Conservation (phyloP, 129 eudicot species). For the Apium graveolens region DNA sequence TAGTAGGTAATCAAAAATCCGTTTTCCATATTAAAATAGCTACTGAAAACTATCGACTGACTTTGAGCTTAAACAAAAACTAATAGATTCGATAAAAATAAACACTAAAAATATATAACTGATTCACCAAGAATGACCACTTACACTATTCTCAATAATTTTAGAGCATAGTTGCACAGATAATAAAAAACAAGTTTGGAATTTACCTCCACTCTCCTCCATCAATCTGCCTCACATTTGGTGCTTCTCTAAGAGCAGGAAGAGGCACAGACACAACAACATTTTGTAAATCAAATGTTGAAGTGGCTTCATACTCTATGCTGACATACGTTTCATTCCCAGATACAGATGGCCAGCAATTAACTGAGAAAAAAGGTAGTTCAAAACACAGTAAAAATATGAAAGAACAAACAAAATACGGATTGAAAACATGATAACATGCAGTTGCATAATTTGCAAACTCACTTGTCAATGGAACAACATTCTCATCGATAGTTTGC, state of each 20-base stretch:
- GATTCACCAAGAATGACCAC: background rate
- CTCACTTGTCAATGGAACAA: slow-evolving; percentile 77
- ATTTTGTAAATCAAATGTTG: slow-evolving; percentile 77
- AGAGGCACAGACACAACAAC: slow-evolving; percentile 91
- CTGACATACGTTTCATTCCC: slow-evolving; percentile 83
- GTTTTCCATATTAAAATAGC: background rate
- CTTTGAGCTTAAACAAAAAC: background rate
- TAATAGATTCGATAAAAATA: background rate
- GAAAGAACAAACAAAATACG: background rate
- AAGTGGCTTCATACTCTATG: slow-evolving; percentile 72
- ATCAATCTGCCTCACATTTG: slow-evolving; percentile 82
- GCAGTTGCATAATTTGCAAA: slow-evolving; percentile 1
- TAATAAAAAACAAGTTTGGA: background rate
- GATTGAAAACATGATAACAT: background rate
- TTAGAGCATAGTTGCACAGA: background rate
- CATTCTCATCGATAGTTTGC: slow-evolving; percentile 79
- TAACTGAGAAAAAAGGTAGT: slow-evolving; percentile 37
- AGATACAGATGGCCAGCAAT: slow-evolving; percentile 98
- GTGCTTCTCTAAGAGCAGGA: slow-evolving; percentile 69
- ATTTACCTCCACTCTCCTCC: slow-evolving; percentile 95
- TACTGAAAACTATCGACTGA: background rate
- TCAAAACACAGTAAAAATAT: background rate
- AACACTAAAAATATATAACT: background rate
- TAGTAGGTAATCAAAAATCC: background rate
- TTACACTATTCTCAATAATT: background rate